Evolutionary conservation across 805 yeast species (phyloP), one percentile per base, ranked within the genome.

Genomic region (Crinitomyces ghanaensis): DNA sequence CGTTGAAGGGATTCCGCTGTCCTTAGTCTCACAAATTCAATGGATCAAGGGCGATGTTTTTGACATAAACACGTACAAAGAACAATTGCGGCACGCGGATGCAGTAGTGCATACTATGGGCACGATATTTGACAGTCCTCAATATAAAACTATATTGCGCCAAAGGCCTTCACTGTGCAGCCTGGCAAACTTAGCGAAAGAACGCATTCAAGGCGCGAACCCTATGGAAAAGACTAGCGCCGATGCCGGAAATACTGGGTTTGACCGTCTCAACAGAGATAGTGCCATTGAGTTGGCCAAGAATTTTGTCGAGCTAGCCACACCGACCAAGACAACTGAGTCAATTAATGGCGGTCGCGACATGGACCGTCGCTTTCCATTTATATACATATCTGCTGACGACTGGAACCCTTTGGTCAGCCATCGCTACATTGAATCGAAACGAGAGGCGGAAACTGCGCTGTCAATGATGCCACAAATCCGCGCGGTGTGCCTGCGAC

Each of bases 51-150:
- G 79, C 2, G 73, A 84, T 48, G 63, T 83, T 0, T 77, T 83
- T 49, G 56, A 74, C 15, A 79, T 85, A 1, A 54, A 63, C 1
- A 61, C 79, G 0, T 82, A 82, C 48, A 43, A 49, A 13, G 52
- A 60, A 2, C 53, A 64, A 19, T 48, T 84, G 15, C 39, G 48
- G 22, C 65, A 65, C 23, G 69, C 74, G 1, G 62, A 67, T 30
- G 73, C 79, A 1, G 88, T 85, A 2, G 88, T 86, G 9, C 95
- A 85, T 51, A 69, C 91, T 0, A 62, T 85, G 34, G 97, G 97
- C 0, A 66, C 81, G 3, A 54, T 85, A 5, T 57, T 83, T 25
- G 91, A 80, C 41, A 72, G 79, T 45, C 38, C 45, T 66, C 61
- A 67, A 22, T 86, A 86, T 56, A 86, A 86, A 53, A 56, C 63